Conservation (phyloP, 306 rosid genomes). For the Gleditsia sinensis region DNA sequence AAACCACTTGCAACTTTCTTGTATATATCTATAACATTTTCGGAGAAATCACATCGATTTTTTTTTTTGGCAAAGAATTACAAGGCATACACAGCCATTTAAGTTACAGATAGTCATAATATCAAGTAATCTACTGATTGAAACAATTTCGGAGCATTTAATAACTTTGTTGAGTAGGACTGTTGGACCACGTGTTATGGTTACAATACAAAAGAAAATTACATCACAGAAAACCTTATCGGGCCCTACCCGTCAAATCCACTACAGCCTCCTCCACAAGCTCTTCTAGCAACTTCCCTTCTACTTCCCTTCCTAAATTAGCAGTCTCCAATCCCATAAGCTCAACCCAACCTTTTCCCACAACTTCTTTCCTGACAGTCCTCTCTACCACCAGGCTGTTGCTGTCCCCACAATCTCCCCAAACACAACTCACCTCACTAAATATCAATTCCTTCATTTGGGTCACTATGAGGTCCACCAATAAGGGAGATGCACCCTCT, state of each 20-base stretch:
- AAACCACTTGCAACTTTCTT: neutral
- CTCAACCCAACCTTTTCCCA: slow-evolving; percentile 71
- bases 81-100: neutral
- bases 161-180: slow-evolving; percentile 46
- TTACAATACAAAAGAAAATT: slow-evolving; percentile 34
- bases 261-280: slow-evolving; percentile 74
- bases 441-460: slow-evolving; percentile 72
- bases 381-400: slow-evolving; percentile 80
- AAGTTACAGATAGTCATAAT: slow-evolving; percentile 15
- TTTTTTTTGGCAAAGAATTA: neutral
- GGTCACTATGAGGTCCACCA: slow-evolving; percentile 71
- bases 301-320: slow-evolving; percentile 71
- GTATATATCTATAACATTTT: neutral
- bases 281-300: slow-evolving; percentile 66
- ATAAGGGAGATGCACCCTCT: slow-evolving; percentile 42
- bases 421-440: slow-evolving; percentile 51
- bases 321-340: slow-evolving; percentile 61
- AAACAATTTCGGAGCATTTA: slow-evolving; percentile 43
- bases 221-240: neutral
- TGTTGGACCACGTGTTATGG: slow-evolving; percentile 33
- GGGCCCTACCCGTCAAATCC: slow-evolving; percentile 57
- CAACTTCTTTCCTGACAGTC: slow-evolving; percentile 74
- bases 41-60: no score
- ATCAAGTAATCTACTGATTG: slow-evolving; percentile 5
- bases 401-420: slow-evolving; percentile 65